Evolutionary conservation across 2,329 filamentous ascomycete genomes (phyloP).

Genomic region (Cladobotryum mycophilum): DNA sequence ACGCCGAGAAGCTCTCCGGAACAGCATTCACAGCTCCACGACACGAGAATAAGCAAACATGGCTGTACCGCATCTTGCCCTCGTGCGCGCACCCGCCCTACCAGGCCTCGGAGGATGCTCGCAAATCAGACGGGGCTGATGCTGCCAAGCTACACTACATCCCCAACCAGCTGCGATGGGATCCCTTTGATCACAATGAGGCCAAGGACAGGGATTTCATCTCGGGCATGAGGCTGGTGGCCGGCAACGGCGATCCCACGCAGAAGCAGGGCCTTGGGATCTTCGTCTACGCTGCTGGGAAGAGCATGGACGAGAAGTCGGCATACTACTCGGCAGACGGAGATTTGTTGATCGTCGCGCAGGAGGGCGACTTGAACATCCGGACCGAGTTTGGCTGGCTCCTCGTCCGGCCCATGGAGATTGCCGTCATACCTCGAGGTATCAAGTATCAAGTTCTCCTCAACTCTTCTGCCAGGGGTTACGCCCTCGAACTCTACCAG

Average conservation of each 20-base stretch:
- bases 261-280: slow-evolving; percentile 76
- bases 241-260: slow-evolving; percentile 71
- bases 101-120: slow-evolving; percentile 35
- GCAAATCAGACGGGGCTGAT: slow-evolving; percentile 17
- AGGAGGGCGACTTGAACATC: slow-evolving; percentile 68
- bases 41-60: slow-evolving; percentile 63
- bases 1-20: slow-evolving; percentile 72
- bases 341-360: slow-evolving; percentile 69
- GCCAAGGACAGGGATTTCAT: slow-evolving; percentile 43
- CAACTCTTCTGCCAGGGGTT: slow-evolving; percentile 56
- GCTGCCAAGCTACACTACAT: slow-evolving; percentile 28
- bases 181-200: slow-evolving; percentile 69
- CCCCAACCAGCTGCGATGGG: slow-evolving; percentile 80
- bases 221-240: slow-evolving; percentile 59
- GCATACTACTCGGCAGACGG: slow-evolving; percentile 84
- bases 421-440: slow-evolving; percentile 68
- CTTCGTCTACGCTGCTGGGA: slow-evolving; percentile 72
- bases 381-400: slow-evolving; percentile 70
- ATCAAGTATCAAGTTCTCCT: slow-evolving; percentile 68
- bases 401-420: slow-evolving; percentile 71
- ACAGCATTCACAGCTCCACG: slow-evolving; percentile 66
- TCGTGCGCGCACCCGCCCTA: slow-evolving; percentile 56
- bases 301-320: slow-evolving; percentile 65
- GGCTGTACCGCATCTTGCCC: slow-evolving; percentile 65
- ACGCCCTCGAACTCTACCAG: slow-evolving; percentile 69